Evolutionary conservation across 192 early-diverging fungal species (phyloP).

Genomic region (Rhizophlyctis rosea): DNA sequence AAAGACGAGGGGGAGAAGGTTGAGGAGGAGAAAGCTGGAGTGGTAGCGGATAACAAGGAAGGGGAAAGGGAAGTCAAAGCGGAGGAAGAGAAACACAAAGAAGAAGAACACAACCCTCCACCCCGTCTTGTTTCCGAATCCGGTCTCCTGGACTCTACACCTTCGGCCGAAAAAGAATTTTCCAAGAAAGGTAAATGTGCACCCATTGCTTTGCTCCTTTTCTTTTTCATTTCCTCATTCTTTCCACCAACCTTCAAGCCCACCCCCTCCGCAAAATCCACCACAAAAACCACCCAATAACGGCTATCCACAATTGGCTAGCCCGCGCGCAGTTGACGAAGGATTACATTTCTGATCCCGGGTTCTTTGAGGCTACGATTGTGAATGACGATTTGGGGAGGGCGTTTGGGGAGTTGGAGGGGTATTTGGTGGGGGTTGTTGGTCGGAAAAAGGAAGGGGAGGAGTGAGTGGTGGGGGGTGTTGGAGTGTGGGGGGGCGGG

Average conservation of each 20-base stretch:
- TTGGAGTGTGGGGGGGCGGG: too few relatives aligned
- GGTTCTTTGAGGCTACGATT: slow-evolving; percentile 38
- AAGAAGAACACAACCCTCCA: too few relatives aligned
- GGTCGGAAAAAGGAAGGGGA: too few relatives aligned
- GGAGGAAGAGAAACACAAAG: too few relatives aligned
- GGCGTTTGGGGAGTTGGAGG: slow-evolving; percentile 39
- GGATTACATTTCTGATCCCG: slow-evolving; percentile 4
- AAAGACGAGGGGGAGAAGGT: slow-evolving; percentile 6
- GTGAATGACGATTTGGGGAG: slow-evolving; percentile 45
- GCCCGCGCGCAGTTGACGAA: slow-evolving; percentile 30
- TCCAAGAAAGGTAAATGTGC: too few relatives aligned
- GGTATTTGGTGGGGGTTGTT: slow-evolving; percentile 40
- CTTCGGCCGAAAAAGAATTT: neutral
- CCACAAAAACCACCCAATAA: slow-evolving; percentile 16
- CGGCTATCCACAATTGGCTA: slow-evolving; percentile 39
- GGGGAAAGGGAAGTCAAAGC: too few relatives aligned
- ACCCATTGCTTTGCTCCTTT: neutral
- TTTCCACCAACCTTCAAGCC: neutral
- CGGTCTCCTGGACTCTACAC: neutral
- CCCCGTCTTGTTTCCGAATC: too few relatives aligned
- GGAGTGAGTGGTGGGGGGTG: too few relatives aligned
- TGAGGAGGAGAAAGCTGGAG: slow-evolving; percentile 2
- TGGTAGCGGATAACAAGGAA: too few relatives aligned
- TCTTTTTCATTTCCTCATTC: neutral
- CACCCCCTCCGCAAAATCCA: neutral